These are phyloP conservation scores for Hevea brasiliensis DNA, from an alignment of 345 rosid genomes.

Conservation along the genomic window DNA sequence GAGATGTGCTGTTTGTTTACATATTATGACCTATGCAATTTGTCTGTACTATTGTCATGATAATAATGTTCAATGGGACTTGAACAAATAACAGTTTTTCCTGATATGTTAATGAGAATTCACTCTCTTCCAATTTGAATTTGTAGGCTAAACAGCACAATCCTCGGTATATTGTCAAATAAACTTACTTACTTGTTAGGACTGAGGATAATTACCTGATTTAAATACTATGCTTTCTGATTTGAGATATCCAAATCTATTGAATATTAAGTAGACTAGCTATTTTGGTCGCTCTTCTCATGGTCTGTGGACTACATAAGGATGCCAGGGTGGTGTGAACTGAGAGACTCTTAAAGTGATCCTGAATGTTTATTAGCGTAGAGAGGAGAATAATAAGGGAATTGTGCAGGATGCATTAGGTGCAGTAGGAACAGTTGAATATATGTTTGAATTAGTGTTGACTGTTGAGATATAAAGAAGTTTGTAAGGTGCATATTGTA, in stretches of 20 bases:
- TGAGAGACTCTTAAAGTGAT: not conserved
- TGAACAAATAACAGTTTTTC: not conserved
- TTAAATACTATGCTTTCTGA: not conserved
- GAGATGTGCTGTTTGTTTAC: not conserved
- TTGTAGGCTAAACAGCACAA: not conserved
- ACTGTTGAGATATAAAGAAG: not conserved
- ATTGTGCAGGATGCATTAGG: not conserved
- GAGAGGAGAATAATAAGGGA: not conserved
- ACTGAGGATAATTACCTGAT: not conserved
- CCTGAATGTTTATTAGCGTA: not conserved
- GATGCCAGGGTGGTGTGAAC: not conserved
- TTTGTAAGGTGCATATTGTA: not conserved
- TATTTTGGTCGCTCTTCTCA: not conserved
- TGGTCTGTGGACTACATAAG: not conserved
- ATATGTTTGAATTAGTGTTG: not conserved
- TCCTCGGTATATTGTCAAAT: not conserved
- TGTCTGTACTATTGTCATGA: not conserved
- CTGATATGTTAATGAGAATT: not conserved
- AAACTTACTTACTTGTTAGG: not conserved
- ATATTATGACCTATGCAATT: not conserved
- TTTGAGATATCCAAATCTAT: not conserved
- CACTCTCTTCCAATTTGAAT: not conserved
- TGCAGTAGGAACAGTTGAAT: not conserved
- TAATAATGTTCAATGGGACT: not conserved
- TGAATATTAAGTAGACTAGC: not conserved